Conservation (phyloP, 2,329 filamentous ascomycete genomes). For the Onygenales sp. region DNA sequence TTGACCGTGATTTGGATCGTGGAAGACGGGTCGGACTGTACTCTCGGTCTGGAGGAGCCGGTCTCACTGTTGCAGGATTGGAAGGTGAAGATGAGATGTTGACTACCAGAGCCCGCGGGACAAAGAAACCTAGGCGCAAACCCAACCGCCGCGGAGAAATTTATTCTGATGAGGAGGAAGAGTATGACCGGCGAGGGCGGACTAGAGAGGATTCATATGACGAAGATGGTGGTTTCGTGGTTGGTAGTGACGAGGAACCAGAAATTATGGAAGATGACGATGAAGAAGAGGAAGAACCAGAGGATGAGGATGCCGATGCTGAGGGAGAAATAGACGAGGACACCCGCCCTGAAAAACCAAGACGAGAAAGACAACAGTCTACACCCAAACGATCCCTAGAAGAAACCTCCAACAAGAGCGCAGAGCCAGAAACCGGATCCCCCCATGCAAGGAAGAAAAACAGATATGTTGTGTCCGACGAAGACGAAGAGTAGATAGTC, state of each 20-base stretch:
- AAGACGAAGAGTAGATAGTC: slow-evolving; percentile 28
- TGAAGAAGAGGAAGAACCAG: slow-evolving; percentile 31
- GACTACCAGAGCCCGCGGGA: slow-evolving; percentile 28
- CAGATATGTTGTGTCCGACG: slow-evolving; percentile 39
- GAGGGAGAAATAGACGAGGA: slow-evolving; percentile 34
- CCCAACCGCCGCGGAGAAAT: slow-evolving; percentile 39
- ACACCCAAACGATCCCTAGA: slow-evolving; percentile 12
- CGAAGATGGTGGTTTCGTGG: slow-evolving; percentile 69
- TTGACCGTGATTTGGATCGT: slow-evolving; percentile 46
- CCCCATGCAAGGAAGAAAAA: slow-evolving; percentile 36
- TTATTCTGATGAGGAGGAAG: slow-evolving; percentile 41
- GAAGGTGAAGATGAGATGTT: slow-evolving; percentile 48
- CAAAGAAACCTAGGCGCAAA: slow-evolving; percentile 26
- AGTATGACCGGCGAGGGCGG: slow-evolving; percentile 34
- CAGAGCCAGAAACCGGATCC: slow-evolving; percentile 15
- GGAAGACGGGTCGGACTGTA: slow-evolving; percentile 40
- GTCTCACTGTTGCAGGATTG: slow-evolving; percentile 46
- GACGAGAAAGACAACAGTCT: slow-evolving; percentile 19
- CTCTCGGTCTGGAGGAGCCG: slow-evolving; percentile 36
- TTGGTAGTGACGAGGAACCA: slow-evolving; percentile 39
- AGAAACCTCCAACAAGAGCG: slow-evolving; percentile 11
- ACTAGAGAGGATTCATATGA: slow-evolving; percentile 73
- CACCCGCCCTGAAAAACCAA: slow-evolving; percentile 15
- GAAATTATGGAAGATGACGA: slow-evolving; percentile 37
- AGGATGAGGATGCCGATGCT: slow-evolving; percentile 37